These are phyloP conservation scores for Pseudogymnoascus sp. DNA, from an alignment of 2,329 filamentous ascomycete species.

Conservation along the genomic window DNA sequence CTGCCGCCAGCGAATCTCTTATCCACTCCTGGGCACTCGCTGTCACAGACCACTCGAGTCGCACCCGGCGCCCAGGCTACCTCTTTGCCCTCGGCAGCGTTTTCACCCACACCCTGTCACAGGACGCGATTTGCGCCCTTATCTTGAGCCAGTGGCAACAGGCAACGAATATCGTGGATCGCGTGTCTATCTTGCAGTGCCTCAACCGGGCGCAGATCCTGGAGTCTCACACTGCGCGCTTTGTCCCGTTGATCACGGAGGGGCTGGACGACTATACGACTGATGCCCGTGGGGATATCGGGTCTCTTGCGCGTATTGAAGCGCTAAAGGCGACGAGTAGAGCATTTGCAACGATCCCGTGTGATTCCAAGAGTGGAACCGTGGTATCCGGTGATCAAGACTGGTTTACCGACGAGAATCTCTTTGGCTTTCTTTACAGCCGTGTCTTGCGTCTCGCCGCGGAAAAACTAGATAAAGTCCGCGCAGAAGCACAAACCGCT, in stretches of 20 bases:
- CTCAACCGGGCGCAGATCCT: constrained; percentile 39
- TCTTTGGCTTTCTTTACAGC: constrained; percentile 16
- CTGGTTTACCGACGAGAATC: constrained; percentile 3
- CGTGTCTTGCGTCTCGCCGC: constrained; percentile 58
- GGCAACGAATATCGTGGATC: constrained; percentile 43
- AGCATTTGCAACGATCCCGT: constrained; percentile 22
- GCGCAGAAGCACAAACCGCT: constrained; percentile 54
- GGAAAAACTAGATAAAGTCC: constrained; percentile 85
- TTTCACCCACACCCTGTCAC: constrained; percentile 9
- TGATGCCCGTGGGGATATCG: constrained; percentile 80
- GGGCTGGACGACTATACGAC: constrained; percentile 85
- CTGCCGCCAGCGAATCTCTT: constrained; percentile 30
- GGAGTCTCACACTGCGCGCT: constrained; percentile 11
- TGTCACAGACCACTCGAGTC: constrained; percentile 30
- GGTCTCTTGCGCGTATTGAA: constrained; percentile 74
- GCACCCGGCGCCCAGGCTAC: constrained; percentile 25
- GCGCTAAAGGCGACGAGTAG: constrained; percentile 60
- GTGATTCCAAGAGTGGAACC: constrained; percentile 22
- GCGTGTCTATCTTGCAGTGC: constrained; percentile 47
- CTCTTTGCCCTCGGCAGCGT: constrained; percentile 39
- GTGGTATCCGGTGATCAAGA: constrained; percentile 10
- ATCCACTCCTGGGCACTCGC: constrained; percentile 40
- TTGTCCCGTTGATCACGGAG: constrained; percentile 34
- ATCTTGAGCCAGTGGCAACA: constrained; percentile 45
- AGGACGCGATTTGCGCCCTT: constrained; percentile 30